phyloP scores from a whole-genome alignment of 73 alveolate species.

The Halteria grandinella region DNA sequence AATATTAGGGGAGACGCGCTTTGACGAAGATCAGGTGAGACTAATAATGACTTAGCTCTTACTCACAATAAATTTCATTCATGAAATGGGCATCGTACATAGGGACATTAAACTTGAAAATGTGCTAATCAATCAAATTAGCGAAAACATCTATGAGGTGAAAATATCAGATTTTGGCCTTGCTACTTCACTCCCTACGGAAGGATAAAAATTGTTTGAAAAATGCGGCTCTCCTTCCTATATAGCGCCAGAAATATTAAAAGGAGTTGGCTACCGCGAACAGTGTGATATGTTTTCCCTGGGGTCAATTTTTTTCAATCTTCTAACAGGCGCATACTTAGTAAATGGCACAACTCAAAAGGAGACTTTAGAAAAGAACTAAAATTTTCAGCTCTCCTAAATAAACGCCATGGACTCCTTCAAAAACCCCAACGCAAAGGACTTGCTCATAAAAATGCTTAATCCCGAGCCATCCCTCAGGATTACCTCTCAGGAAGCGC shows the following conservation, averaged over 20 bases:
- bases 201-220: not conserved
- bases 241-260: conserved; percentile 38
- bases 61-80: conserved; percentile 18
- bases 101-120: conserved; percentile 33
- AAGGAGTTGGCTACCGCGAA: not conserved
- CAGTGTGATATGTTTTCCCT: conserved; percentile 18
- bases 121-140: not conserved
- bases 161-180: conserved; percentile 43
- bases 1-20: too few relatives aligned
- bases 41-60: conserved; percentile 11
- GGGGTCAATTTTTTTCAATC: conserved; percentile 21
- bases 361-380: not conserved
- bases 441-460: too few relatives aligned
- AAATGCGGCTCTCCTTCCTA: conserved; percentile 42
- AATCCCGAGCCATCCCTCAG: too few relatives aligned
- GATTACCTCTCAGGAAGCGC: too few relatives aligned
- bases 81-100: conserved; percentile 5
- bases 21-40: conserved; percentile 1
- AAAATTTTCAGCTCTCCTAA: conserved; percentile 4
- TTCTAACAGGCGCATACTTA: conserved; percentile 2
- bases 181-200: not conserved
- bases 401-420: too few relatives aligned
- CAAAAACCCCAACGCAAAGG: too few relatives aligned
- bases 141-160: conserved; percentile 2
- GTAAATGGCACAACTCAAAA: not conserved